Evolutionary conservation across 176 grass and related monocot genomes (phyloP).

Genomic region (Oryza nivara): DNA sequence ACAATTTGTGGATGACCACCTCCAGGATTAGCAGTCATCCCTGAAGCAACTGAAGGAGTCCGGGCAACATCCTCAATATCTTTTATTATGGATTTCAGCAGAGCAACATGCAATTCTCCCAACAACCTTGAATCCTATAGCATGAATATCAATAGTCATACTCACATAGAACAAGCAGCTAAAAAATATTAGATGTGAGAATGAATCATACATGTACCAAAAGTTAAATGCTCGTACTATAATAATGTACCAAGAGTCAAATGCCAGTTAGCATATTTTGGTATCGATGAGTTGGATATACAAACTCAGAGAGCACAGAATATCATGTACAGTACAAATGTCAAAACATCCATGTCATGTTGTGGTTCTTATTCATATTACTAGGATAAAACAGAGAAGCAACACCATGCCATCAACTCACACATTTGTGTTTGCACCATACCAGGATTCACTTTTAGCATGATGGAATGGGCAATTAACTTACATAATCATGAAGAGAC

Average conservation of each 20-base stretch:
- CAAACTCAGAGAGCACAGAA: not conserved
- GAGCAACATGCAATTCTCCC: constrained; percentile 79
- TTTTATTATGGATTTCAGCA: constrained; percentile 92
- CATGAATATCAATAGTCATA: constrained; percentile 25
- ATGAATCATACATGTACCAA: not conserved
- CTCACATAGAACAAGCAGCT: not conserved
- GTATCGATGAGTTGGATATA: not conserved
- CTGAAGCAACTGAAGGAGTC: constrained; percentile 68
- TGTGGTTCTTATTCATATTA: not conserved
- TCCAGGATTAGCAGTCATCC: constrained; percentile 72
- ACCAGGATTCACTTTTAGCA: constrained; percentile 3
- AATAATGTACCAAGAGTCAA: constrained; percentile 18
- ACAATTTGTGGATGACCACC: constrained; percentile 87
- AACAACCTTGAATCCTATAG: constrained; percentile 83
- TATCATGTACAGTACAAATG: constrained; percentile 13
- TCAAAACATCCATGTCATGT: not conserved
- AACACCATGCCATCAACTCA: constrained; percentile 18
- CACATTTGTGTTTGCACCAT: not conserved
- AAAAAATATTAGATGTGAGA: constrained; percentile 14
- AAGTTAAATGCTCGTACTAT: not conserved
- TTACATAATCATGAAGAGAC: constrained; percentile 99
- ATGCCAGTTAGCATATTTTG: constrained; percentile 19
- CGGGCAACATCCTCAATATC: constrained; percentile 94
- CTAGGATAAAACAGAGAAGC: constrained; percentile 29
- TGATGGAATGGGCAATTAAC: constrained; percentile 29